phyloP scores from a whole-genome alignment of 2,329 filamentous ascomycete species.

The Lasiodiplodia sp. region DNA sequence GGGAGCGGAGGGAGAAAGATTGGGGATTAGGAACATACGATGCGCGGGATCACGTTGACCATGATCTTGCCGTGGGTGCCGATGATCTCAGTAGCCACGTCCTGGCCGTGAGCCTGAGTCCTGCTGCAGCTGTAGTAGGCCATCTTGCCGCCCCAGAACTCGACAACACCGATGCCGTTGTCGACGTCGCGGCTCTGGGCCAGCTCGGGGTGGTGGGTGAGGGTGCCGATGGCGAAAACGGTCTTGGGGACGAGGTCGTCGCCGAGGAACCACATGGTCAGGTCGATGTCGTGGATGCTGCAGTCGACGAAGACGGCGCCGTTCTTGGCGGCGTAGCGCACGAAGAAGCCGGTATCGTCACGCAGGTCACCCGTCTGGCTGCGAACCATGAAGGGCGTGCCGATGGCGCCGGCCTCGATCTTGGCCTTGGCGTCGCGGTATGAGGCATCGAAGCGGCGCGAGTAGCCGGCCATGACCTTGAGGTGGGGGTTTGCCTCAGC shows the following conservation, averaged over 20 bases:
- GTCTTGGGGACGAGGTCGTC: conserved; percentile 46
- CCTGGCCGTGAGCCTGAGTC: conserved; percentile 53
- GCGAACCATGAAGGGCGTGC: conserved; percentile 50
- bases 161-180: conserved; percentile 54
- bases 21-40: conserved; percentile 11
- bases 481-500: conserved; percentile 46
- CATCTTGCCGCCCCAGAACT: conserved; percentile 54
- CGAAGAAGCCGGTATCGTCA: conserved; percentile 51
- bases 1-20: no score
- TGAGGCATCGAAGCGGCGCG: conserved; percentile 52
- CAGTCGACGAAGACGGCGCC: conserved; percentile 56
- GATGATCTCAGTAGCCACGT: conserved; percentile 53
- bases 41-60: conserved; percentile 42
- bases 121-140: conserved; percentile 55
- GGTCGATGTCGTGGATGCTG: conserved; percentile 55
- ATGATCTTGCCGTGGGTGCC: conserved; percentile 56
- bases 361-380: conserved; percentile 52
- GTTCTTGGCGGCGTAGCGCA: conserved; percentile 49
- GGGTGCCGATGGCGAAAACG: conserved; percentile 46
- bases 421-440: conserved; percentile 31
- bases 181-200: conserved; percentile 50
- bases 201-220: conserved; percentile 48
- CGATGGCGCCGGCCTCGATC: conserved; percentile 43
- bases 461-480: conserved; percentile 56
- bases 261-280: conserved; percentile 52